Evolutionary conservation across 805 yeast species (phyloP).

Genomic region (Yarrowia deformans): DNA sequence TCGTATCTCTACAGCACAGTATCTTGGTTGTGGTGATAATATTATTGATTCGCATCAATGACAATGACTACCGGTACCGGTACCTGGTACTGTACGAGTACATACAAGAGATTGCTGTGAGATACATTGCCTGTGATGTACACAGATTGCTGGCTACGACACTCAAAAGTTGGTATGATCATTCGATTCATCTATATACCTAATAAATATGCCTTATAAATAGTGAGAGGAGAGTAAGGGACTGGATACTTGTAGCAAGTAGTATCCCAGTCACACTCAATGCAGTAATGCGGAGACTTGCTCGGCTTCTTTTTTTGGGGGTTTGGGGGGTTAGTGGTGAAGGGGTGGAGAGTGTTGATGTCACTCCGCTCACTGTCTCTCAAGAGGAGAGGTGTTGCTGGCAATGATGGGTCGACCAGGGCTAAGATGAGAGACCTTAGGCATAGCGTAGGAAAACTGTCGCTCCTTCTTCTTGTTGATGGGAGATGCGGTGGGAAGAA

Average conservation of each 20-base stretch:
- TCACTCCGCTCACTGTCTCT: constrained; percentile 38
- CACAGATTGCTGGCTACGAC: no score
- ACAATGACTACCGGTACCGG: no score
- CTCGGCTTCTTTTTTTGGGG: constrained; percentile 26
- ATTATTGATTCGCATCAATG: background rate
- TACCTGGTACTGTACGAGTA: no score
- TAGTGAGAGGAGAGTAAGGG: constrained; percentile 39
- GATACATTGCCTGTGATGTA: background rate
- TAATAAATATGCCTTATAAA: constrained; percentile 37
- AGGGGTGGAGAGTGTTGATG: background rate
- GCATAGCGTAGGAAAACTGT: constrained; percentile 40
- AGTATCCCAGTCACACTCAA: constrained; percentile 5
- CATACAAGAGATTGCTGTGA: background rate
- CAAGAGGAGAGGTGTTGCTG: constrained; percentile 38
- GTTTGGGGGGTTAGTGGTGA: background rate
- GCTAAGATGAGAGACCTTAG: constrained; percentile 27
- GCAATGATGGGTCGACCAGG: constrained; percentile 28
- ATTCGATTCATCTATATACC: constrained; percentile 26
- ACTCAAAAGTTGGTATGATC: background rate
- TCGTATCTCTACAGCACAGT: no score
- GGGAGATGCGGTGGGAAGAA: constrained; percentile 30
- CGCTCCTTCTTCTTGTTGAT: constrained; percentile 39
- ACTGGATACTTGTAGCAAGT: background rate
- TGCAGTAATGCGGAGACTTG: constrained; percentile 34
- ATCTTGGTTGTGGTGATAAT: background rate